phyloP scores from a whole-genome alignment of 192 early-diverging fungal genomes.

The Backusella psychrophila region DNA sequence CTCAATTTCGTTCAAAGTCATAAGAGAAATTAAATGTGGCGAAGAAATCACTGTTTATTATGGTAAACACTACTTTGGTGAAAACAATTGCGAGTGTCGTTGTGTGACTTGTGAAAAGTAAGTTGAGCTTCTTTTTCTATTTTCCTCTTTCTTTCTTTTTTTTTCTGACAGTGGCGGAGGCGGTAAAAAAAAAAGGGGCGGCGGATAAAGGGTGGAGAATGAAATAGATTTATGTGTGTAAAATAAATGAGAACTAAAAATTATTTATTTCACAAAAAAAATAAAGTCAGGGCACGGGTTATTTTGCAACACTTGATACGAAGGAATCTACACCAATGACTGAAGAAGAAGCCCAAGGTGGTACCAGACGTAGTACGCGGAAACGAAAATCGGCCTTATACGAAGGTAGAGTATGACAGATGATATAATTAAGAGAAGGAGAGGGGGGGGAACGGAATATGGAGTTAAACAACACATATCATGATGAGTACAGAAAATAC shows the following conservation, averaged over 20 bases:
- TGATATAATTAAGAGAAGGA: not conserved
- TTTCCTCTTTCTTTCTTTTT: not conserved
- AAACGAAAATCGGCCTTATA: conserved; percentile 17
- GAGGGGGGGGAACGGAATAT: not conserved
- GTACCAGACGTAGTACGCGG: conserved; percentile 18
- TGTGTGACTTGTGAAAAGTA: conserved; percentile 60
- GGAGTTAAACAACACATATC: not conserved
- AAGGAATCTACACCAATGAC: conserved; percentile 12
- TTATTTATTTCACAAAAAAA: not conserved
- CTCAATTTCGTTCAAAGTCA: conserved; percentile 54
- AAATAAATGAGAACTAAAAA: not conserved
- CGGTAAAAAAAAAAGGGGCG: not conserved
- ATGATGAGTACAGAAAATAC: not conserved
- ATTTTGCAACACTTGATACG: conserved; percentile 12
- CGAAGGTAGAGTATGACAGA: conserved; percentile 13
- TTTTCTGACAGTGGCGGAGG: conserved; percentile 1
- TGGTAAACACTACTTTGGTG: conserved; percentile 61
- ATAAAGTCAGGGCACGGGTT: conserved; percentile 8
- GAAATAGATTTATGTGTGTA: not conserved
- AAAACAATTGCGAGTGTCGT: conserved; percentile 55
- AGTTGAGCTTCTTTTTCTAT: not conserved
- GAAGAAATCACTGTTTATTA: conserved; percentile 65
- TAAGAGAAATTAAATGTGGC: conserved; percentile 45
- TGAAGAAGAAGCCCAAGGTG: not conserved
- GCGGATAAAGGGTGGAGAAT: not conserved